Percentiles rank a stretch among this genome's conserved stretches.
phyloP scores from a whole-genome alignment of 225 moss, liverwort and hornwort species.

The Ulota crispa region DNA sequence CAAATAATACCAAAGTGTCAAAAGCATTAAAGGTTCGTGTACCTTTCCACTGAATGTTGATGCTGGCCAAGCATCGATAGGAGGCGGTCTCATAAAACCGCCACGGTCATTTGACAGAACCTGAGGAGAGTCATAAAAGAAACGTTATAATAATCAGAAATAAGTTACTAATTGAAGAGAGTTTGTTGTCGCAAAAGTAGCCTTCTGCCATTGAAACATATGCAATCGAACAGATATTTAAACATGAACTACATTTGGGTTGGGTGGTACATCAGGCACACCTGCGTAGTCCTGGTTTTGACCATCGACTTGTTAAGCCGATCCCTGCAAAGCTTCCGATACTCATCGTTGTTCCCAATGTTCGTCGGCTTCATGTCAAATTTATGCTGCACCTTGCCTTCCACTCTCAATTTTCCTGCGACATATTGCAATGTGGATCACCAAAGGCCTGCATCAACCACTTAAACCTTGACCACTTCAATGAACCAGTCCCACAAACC shows the following conservation, averaged over 20 bases:
- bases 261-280: conserved; percentile 29
- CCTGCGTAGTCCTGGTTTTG: conserved; percentile 96
- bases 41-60: conserved; percentile 52
- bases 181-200: neutral
- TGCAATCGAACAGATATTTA: neutral
- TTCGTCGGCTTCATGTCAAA: conserved; percentile 95
- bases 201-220: neutral
- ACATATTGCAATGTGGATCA: conserved; percentile 87
- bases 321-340: conserved; percentile 92
- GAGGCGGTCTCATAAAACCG: conserved; percentile 90
- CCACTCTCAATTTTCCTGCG: conserved; percentile 95
- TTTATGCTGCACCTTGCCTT: conserved; percentile 99
- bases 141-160: conserved; percentile 6
- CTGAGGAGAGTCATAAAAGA: conserved; percentile 36
- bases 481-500: conserved; percentile 62
- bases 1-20: neutral
- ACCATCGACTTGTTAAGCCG: conserved; percentile 85
- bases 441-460: conserved; percentile 86
- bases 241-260: neutral
- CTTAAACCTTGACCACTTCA: conserved; percentile 54
- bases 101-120: conserved; percentile 91
- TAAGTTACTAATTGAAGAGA: neutral
- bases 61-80: conserved; percentile 66
- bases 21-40: neutral
- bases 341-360: conserved; percentile 86